Evolutionary conservation across 192 early-diverging fungal genomes (phyloP).

Genomic region (Irineochytrium annulatum): DNA sequence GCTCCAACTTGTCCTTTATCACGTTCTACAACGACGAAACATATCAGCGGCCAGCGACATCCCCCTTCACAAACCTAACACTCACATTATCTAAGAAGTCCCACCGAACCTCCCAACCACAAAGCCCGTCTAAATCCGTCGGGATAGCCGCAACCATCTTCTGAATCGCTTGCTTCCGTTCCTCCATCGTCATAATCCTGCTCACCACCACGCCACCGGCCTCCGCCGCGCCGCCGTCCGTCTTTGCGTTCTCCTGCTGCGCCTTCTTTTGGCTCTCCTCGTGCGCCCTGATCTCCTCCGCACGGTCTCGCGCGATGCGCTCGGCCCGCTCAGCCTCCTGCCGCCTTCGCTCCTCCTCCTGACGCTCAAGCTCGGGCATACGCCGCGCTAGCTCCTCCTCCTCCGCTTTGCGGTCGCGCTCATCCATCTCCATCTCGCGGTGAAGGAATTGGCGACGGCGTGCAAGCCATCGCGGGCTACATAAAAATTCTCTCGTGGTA

Average conservation of each 20-base stretch:
- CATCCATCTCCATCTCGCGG: slow-evolving; percentile 68
- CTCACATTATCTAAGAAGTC: slow-evolving; percentile 66
- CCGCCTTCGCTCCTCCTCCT: slow-evolving; percentile 46
- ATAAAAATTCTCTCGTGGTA: neutral
- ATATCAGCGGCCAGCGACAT: slow-evolving; percentile 26
- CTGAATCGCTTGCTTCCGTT: slow-evolving; percentile 58
- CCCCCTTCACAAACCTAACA: slow-evolving; percentile 1
- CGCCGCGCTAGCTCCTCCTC: slow-evolving; percentile 40
- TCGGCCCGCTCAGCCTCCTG: slow-evolving; percentile 47
- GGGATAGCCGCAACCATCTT: slow-evolving; percentile 68
- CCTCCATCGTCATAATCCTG: slow-evolving; percentile 64
- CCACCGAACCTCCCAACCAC: slow-evolving; percentile 74
- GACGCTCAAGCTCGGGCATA: slow-evolving; percentile 43
- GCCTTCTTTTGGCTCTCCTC: slow-evolving; percentile 8
- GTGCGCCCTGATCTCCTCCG: slow-evolving; percentile 25
- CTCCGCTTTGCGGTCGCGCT: slow-evolving; percentile 55
- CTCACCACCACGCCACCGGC: slow-evolving; percentile 39
- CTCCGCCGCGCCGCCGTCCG: slow-evolving; percentile 21
- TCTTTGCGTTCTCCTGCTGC: slow-evolving; percentile 33
- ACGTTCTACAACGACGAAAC: slow-evolving; percentile 38
- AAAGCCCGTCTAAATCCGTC: slow-evolving; percentile 62
- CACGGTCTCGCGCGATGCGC: slow-evolving; percentile 47
- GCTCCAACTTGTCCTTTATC: slow-evolving; percentile 61
- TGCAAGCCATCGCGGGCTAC: slow-evolving; percentile 70
- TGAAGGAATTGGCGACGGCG: slow-evolving; percentile 52